Conservation (phyloP, 306 rosid species). For the Quercus ilex region DNA sequence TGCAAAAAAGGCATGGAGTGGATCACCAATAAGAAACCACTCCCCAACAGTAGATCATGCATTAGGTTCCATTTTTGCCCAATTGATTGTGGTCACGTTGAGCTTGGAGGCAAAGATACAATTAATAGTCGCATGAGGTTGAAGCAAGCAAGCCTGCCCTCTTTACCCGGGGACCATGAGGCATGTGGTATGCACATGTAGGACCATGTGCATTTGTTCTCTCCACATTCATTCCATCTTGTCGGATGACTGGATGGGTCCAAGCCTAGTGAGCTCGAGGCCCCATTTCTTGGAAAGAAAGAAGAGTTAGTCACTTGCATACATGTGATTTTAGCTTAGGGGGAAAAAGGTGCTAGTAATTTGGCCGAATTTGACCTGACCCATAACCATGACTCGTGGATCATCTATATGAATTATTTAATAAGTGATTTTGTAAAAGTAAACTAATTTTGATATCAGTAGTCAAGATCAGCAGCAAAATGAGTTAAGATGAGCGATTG, state of each 20-base stretch:
- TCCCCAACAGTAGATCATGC: background rate
- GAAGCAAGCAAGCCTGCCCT: constrained; percentile 25
- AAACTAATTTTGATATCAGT: too few relatives aligned
- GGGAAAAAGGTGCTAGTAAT: too few relatives aligned
- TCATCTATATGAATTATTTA: too few relatives aligned
- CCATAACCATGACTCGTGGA: too few relatives aligned
- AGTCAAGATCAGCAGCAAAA: too few relatives aligned
- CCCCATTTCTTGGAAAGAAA: background rate
- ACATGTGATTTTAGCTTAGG: too few relatives aligned
- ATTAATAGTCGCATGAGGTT: constrained; percentile 27
- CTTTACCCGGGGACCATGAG: constrained; percentile 10
- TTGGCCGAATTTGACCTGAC: too few relatives aligned
- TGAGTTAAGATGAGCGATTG: too few relatives aligned
- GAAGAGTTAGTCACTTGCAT: background rate
- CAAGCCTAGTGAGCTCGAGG: background rate
- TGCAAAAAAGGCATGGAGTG: background rate
- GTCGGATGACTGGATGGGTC: background rate
- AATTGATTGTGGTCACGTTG: background rate
- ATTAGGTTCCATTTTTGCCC: background rate
- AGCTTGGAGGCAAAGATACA: constrained; percentile 39
- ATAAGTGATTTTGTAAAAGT: too few relatives aligned
- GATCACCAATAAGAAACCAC: constrained; percentile 23
- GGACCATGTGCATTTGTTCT: constrained; percentile 40
- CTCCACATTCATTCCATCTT: constrained; percentile 1
- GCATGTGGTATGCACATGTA: constrained; percentile 27